Evolutionary conservation across 1,139 yeast species (phyloP), one percentile per base, ranked within the genome.

Genomic region (Sugiyamaella pinicola): DNA sequence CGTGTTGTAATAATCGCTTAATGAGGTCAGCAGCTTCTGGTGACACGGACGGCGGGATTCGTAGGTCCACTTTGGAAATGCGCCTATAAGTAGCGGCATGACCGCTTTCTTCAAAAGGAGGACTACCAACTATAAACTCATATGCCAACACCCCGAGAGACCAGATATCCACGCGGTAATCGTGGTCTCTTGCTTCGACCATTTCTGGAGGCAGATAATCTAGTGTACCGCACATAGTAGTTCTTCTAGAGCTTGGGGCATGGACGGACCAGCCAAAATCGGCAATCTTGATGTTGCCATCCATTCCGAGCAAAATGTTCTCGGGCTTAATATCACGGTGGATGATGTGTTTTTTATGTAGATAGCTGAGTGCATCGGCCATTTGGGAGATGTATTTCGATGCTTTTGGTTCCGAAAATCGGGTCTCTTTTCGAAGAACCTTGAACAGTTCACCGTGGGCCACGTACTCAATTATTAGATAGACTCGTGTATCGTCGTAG

Each of bases 231-330:
- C 99, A 93, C 73, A 93, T 81, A 0, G 99, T 93, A 17, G 83
- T 77, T 61, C 98, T 74, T 58, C 83, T 56, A 18, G 63, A 71
- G 2, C 74, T 67, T 1, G 84, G 82, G 1, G 81, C 79, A 58
- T 76, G 85, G 0, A 91, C 95, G 54, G 96, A 87, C 98, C 98
- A 93, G 10, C 99, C 99, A 69, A 93, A 93, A 70, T 93, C 99
- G 41, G 96, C 86, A 42, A 93, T 77, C 91, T 93, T 93, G 22
- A 93, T 96, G n/a, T 82, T 80, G 53, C 85, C 83, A 61, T 87
- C 86, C n/a, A 81, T 78, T 31, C 87, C 80, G 1, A 91, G 83
- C 52, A 93, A 74, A 49, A 93, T 72, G 66, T 93, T 93, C n/a
- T 96, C 97, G 1, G 98, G 96, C 68, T 93, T 93, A 59, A 93